phyloP scores from a whole-genome alignment of 169 alveolate genomes.

The Cryptosporidium parvum region DNA sequence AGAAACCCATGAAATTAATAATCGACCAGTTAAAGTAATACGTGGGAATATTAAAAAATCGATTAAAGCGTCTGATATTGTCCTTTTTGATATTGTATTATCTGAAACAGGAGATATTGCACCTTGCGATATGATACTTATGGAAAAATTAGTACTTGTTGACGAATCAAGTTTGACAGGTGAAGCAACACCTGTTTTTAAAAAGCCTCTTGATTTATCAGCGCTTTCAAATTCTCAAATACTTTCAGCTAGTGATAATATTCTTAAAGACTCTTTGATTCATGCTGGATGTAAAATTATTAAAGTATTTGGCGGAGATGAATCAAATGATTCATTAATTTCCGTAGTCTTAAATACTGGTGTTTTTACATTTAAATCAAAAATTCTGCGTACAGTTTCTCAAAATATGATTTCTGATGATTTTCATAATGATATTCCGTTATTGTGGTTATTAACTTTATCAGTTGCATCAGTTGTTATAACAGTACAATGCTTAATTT shows the following conservation, averaged over 20 bases:
- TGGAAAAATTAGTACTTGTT: constrained; percentile 85
- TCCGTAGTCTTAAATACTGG: constrained; percentile 57
- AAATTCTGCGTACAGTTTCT: background rate
- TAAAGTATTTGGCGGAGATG: constrained; percentile 1
- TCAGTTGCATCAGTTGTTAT: constrained; percentile 17
- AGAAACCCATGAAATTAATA: background rate
- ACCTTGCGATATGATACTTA: constrained; percentile 89
- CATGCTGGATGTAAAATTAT: constrained; percentile 44
- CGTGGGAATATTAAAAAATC: constrained; percentile 4
- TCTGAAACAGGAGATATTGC: constrained; percentile 58
- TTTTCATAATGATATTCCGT: constrained; percentile 52
- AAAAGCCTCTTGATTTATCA: constrained; percentile 80
- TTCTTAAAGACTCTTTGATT: constrained; percentile 15
- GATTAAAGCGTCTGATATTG: constrained; percentile 36
- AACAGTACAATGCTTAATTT: constrained; percentile 17
- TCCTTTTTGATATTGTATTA: constrained; percentile 26
- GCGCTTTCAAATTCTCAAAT: background rate
- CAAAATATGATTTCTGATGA: constrained; percentile 5
- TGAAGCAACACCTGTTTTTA: constrained; percentile 88
- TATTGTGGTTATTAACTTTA: constrained; percentile 18
- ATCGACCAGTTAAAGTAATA: background rate
- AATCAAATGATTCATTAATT: background rate
- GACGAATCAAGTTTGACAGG: constrained; percentile 91
- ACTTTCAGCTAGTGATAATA: constrained; percentile 8
- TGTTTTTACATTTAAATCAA: constrained; percentile 30